Evolutionary conservation across 1,139 yeast genomes (phyloP), one percentile per base, ranked within the genome.

Genomic region (Pichia sp.): DNA sequence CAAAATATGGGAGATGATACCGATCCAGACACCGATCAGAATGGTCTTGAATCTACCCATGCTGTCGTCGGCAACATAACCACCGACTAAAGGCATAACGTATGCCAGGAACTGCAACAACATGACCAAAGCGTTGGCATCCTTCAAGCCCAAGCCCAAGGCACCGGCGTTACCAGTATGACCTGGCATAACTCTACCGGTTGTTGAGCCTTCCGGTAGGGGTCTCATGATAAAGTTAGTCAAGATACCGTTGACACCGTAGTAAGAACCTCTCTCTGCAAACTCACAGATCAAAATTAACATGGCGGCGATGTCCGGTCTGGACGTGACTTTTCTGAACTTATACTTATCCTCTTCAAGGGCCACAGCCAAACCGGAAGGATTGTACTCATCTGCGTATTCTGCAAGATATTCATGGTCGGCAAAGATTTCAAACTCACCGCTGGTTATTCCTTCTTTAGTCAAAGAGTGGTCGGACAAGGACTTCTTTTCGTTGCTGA

Each of bases 251-350:
- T 62, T 61, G 30, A 67, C 66, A 25, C 77, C 74, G 57, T 71
- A 74, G 55, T 74, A 74, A 3, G 78, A 74, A 48, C 75, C 78
- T 66, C 78, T 70, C 62, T 74, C 78, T 25, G 78, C 76, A 55
- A 74, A 70, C 59, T 74, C 78, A 48, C 71, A 70, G 26, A 72
- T 56, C 61, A 76, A 71, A 53, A 74, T 67, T 28, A 73, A 59
- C 56, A 56, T 70, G 69, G 28, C 52, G 23, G 30, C 72, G 62
- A 50, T 63, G 54, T 25, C 81, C 79, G 36, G 69, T 72, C 70
- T 49, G 69, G 47, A 58, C 74, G 47, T 51, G 16, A 61, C 70
- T 51, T 66, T 65, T 55, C 82, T 74, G 53, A 80, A 74, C 9
- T 76, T 71, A 3, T 55, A 54, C 34, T 70, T 60, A 62, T 82